Conservation (phyloP, 305 asterid genomes). For the Fraxinus sp. region DNA sequence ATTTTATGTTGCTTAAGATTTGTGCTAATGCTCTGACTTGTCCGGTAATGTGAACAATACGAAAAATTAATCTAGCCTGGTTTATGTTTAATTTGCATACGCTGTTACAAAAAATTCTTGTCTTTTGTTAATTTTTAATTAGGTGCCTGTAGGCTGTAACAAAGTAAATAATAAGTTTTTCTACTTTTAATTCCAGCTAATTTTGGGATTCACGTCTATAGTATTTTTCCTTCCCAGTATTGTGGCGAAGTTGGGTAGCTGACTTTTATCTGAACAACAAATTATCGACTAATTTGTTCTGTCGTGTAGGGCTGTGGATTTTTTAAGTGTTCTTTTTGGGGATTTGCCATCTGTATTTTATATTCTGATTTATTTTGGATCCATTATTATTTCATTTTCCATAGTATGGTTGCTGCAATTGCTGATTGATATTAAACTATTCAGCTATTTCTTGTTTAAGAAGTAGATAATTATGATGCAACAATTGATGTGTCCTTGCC, state of each 20-base stretch:
- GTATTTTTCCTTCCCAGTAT: background rate
- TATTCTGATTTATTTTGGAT: background rate
- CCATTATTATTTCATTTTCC: background rate
- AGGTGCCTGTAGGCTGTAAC: background rate
- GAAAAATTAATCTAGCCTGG: background rate
- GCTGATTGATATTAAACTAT: background rate
- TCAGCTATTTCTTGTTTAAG: background rate
- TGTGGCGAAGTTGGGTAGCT: background rate
- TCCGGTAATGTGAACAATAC: background rate
- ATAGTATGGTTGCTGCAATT: background rate
- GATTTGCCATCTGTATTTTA: background rate
- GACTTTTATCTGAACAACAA: background rate
- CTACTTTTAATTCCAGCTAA: background rate
- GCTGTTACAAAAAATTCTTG: background rate
- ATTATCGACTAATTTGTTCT: background rate
- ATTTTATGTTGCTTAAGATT: background rate
- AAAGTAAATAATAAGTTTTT: background rate
- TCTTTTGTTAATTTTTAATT: background rate
- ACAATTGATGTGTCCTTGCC: background rate
- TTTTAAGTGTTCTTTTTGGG: background rate
- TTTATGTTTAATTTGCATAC: background rate
- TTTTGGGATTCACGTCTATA: background rate
- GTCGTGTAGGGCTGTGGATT: background rate
- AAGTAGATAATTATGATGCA: background rate
- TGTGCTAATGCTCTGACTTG: background rate